phyloP scores from a whole-genome alignment of 805 yeast genomes.

The Lipomyces anomalus region DNA sequence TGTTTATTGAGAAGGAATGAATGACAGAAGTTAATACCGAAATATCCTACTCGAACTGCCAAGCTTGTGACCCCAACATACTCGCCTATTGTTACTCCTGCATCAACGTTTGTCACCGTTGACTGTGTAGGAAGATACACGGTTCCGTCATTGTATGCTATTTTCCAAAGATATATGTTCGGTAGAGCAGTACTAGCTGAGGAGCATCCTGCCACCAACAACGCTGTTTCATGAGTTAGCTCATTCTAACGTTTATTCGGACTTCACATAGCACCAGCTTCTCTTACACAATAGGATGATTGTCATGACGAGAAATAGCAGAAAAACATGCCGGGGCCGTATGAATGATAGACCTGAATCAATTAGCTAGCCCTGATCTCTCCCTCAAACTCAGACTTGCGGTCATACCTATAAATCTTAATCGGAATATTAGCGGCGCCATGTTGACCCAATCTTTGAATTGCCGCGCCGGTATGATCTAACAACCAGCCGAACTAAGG shows the following conservation, averaged over 20 bases:
- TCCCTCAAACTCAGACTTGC: too few species aligned
- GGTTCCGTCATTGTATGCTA: conserved; percentile 20
- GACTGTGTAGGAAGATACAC: conserved; percentile 6
- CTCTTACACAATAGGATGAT: conserved; percentile 12
- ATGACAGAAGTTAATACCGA: conserved; percentile 7
- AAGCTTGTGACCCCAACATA: conserved; percentile 11
- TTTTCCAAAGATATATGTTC: conserved; percentile 11
- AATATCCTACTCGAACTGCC: conserved; percentile 20
- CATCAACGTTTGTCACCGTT: conserved; percentile 11
- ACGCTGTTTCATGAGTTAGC: conserved; percentile 8
- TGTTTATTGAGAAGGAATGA: not conserved
- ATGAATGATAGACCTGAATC: conserved; percentile 10
- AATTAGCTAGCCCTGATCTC: too few species aligned
- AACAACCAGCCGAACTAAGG: too few species aligned
- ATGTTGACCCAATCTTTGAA: too few species aligned
- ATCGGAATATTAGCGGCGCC: too few species aligned
- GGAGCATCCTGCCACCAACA: conserved; percentile 21
- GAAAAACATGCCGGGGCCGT: conserved; percentile 19
- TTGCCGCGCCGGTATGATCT: too few species aligned
- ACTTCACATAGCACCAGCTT: not conserved
- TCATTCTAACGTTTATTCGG: not conserved
- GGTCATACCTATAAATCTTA: too few species aligned
- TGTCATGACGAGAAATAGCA: conserved; percentile 10
- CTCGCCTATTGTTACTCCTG: conserved; percentile 6
- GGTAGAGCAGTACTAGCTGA: conserved; percentile 11